Evolutionary conservation across 768 basidiomycete species (phyloP), one percentile per base, ranked within the genome.

Genomic region (Auricularia auricula-judae): DNA sequence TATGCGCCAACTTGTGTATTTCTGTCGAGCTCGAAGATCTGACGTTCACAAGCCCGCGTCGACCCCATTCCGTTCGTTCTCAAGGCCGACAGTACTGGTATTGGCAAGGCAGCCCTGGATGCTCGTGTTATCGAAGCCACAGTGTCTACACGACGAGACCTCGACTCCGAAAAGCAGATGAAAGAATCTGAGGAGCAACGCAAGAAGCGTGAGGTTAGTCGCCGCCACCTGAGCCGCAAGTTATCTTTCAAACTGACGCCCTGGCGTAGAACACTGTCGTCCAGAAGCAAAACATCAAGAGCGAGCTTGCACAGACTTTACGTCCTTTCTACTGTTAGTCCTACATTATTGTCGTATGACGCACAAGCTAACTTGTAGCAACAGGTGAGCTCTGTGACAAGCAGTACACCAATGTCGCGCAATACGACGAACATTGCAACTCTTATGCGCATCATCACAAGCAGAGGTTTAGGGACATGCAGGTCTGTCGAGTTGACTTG

Each of bases 401-500:
- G 72, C 91, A 93, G 72, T 93, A 92, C 76, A 82, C 86, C 72
- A 93, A 82, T 61, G 88, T 93, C 21, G 85, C 89, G 0, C 91
- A 91, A 70, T 93, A 89, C 69, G 91, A 93, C 67, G 91, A 93
- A 70, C 91, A 93, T 74, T 89, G 88, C 63, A 93, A 92, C 70
- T 91, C 91, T 5, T 92, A 91, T 68, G 88, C 89, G 0, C 90
- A 92, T 70, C 88, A 90, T 69, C 91, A 91, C 76, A 91, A 88
- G 74, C 86, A 86, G 42, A 86, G 91, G 61, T 82, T 86, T 72
- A 86, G 78, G 68, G 90, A 92, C 68, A 89, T 92, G 88, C 88
- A 91, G 76, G 84, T 85, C 35, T 85, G 85, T 61, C 82, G 85
- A 87, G 11, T 75, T 70, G 21, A 75, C 68, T 7, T 23, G 29